Conservation (phyloP, 2,329 filamentous ascomycete genomes). For the Aspergillus thermomutatus region DNA sequence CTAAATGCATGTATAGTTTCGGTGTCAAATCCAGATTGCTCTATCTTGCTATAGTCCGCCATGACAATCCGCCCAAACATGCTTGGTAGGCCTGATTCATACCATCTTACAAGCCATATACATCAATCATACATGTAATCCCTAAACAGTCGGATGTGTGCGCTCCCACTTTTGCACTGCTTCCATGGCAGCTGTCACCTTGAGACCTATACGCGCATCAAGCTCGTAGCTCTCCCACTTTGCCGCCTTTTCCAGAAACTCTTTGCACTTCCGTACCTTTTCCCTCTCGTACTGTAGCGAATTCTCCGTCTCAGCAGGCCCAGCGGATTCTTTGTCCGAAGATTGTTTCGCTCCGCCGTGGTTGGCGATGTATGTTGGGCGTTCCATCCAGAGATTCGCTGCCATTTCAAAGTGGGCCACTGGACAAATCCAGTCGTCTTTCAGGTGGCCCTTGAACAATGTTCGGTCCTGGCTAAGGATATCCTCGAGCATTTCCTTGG, state of each 20-base stretch:
- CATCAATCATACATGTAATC: neutral
- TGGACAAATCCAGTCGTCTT: constrained; percentile 63
- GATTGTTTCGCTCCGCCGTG: constrained; percentile 17
- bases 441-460: constrained; percentile 50
- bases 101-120: neutral
- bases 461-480: constrained; percentile 59
- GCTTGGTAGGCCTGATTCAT: neutral
- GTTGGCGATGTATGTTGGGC: constrained; percentile 38
- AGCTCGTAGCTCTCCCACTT: constrained; percentile 61
- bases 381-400: constrained; percentile 73
- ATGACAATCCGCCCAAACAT: too few species aligned
- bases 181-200: constrained; percentile 46
- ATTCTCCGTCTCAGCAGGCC: constrained; percentile 2
- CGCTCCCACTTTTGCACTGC: constrained; percentile 44
- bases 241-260: constrained; percentile 55
- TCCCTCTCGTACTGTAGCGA: constrained; percentile 28
- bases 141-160: constrained; percentile 18
- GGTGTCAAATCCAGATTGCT: neutral
- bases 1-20: too few species aligned
- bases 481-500: constrained; percentile 61
- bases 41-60: neutral
- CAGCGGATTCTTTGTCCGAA: neutral
- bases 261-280: constrained; percentile 51
- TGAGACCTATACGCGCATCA: constrained; percentile 54
- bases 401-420: constrained; percentile 84